Conservation (phyloP, 108 stramenopile species). For the Aurantiochytrium sp. region DNA sequence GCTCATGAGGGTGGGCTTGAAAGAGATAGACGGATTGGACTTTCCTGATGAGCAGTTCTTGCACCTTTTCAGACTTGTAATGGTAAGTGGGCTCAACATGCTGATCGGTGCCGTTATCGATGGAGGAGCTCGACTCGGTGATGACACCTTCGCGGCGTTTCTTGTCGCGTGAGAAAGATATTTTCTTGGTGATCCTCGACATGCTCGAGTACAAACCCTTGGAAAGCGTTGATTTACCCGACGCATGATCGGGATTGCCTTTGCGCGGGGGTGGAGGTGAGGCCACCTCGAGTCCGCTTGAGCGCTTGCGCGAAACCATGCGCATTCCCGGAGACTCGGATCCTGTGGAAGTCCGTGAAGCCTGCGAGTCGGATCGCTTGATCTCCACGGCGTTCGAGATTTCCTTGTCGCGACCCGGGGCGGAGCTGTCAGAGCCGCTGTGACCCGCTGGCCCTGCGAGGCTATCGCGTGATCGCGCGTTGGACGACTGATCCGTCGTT, state of each 20-base stretch:
- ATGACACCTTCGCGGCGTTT: constrained; percentile 5
- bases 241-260: too few species aligned
- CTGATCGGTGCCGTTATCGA: neutral
- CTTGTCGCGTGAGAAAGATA: neutral
- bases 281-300: neutral
- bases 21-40: neutral
- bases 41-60: neutral
- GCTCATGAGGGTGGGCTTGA: neutral
- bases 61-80: neutral
- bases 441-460: neutral
- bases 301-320: neutral
- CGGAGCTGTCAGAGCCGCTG: neutral
- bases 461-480: neutral
- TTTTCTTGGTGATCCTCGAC: constrained; percentile 3
- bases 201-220: neutral
- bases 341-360: neutral
- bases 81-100: neutral
- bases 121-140: neutral
- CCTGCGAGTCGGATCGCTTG: neutral
- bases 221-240: too few species aligned
- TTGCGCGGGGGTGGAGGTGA: neutral
- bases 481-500: neutral
- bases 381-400: neutral
- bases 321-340: neutral
- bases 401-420: neutral